Percentiles rank a stretch among this genome's conserved stretches.
phyloP scores from a whole-genome alignment of 2,329 filamentous ascomycete genomes.

The Tolypocladium capitatum region DNA sequence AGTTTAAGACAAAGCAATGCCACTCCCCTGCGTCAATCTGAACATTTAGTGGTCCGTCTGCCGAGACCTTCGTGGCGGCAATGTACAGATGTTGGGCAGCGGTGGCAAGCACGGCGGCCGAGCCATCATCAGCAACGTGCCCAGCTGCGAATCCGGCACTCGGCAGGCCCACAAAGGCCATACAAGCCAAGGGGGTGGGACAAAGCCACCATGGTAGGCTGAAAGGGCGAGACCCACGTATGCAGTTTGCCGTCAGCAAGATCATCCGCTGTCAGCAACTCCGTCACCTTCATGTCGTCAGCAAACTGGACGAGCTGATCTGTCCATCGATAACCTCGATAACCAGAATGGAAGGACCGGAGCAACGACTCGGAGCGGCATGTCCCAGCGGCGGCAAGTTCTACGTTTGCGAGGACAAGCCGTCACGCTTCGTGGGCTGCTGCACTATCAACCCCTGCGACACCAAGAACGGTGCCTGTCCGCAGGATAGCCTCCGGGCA shows the following conservation, averaged over 20 bases:
- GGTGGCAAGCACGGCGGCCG: not conserved
- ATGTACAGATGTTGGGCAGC: not conserved
- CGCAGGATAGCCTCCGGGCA: conserved; percentile 11
- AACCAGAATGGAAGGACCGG: not conserved
- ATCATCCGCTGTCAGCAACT: not conserved
- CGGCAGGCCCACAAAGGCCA: not conserved
- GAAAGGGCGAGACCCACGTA: not conserved
- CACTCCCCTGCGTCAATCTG: not conserved
- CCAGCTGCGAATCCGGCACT: not conserved
- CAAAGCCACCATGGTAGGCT: not conserved
- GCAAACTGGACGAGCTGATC: not conserved
- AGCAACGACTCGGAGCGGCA: not conserved
- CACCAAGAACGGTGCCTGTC: conserved; percentile 18
- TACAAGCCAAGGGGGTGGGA: not conserved
- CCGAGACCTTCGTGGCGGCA: not conserved
- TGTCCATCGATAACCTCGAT: not conserved
- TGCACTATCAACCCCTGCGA: conserved; percentile 23
- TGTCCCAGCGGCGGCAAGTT: conserved; percentile 9
- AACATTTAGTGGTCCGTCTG: not conserved
- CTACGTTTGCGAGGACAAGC: conserved; percentile 21
- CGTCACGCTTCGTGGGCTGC: conserved; percentile 25
- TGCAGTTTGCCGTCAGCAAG: not conserved
- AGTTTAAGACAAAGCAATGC: not conserved
- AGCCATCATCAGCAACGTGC: not conserved
- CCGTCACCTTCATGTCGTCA: not conserved